These are phyloP conservation scores for Neurospora sp. DNA, from an alignment of 495 filamentous ascomycete species.

Conservation along the genomic window DNA sequence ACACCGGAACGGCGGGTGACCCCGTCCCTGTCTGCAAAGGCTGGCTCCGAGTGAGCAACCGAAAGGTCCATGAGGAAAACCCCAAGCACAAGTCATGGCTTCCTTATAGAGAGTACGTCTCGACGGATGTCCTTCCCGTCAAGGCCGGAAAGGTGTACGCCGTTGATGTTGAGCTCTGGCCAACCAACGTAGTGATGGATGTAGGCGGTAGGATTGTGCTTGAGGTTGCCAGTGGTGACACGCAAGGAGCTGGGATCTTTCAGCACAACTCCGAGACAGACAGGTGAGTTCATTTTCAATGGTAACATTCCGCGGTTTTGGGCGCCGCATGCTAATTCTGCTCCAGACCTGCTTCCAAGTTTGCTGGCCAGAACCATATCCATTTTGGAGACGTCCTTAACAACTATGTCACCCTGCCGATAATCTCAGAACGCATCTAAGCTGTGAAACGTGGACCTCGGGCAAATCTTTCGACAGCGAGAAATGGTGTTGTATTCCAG, in stretches of 20 bases:
- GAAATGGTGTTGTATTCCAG: not conserved
- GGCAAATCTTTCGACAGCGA: not conserved
- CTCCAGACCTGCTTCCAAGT: slow-evolving; percentile 31
- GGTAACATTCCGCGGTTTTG: not conserved
- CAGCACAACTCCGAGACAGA: slow-evolving; percentile 37
- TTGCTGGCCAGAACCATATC: slow-evolving; percentile 44
- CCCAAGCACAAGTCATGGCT: slow-evolving; percentile 40
- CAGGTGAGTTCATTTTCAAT: slow-evolving; percentile 12
- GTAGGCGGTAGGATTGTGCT: slow-evolving; percentile 44
- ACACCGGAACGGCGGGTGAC: slow-evolving; percentile 48
- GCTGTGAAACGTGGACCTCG: not conserved
- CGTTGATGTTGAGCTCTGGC: slow-evolving; percentile 61
- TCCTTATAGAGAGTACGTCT: slow-evolving; percentile 52
- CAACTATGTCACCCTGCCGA: slow-evolving; percentile 47
- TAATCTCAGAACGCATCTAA: slow-evolving; percentile 31
- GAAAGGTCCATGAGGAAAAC: slow-evolving; percentile 41
- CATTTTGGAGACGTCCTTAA: slow-evolving; percentile 41
- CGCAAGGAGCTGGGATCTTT: slow-evolving; percentile 51
- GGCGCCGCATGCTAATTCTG: not conserved
- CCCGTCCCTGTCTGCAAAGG: slow-evolving; percentile 42
- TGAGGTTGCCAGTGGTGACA: slow-evolving; percentile 51
- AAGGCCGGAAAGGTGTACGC: slow-evolving; percentile 46
- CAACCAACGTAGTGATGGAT: slow-evolving; percentile 54
- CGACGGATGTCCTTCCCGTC: slow-evolving; percentile 45
- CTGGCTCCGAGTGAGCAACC: slow-evolving; percentile 47